These are phyloP conservation scores for Globisporangium iwayamae DNA, from an alignment of 352 stramenopile genomes.

Conservation along the genomic window DNA sequence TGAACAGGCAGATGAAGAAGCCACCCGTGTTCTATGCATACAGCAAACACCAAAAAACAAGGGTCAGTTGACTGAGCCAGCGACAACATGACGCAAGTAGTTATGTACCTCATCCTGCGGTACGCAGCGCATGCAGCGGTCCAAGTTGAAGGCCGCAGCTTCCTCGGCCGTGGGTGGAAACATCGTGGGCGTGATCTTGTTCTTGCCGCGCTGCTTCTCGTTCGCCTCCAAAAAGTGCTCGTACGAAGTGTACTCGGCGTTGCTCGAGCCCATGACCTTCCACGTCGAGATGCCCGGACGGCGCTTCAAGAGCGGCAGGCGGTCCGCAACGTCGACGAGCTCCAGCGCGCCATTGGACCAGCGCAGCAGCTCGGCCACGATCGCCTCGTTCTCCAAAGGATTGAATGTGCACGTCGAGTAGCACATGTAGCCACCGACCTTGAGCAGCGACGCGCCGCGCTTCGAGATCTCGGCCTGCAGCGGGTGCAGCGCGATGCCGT, in stretches of 20 bases:
- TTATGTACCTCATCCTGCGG: slow-evolving; percentile 93
- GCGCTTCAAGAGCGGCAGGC: slow-evolving; percentile 80
- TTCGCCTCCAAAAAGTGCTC: slow-evolving; percentile 55
- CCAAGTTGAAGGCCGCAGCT: slow-evolving; percentile 71
- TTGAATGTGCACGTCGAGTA: slow-evolving; percentile 99
- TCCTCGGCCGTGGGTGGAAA: slow-evolving; percentile 88
- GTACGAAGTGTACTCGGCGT: slow-evolving; percentile 78
- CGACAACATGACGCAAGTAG: background rate
- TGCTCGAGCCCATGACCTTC: slow-evolving; percentile 90
- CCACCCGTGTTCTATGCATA: slow-evolving; percentile 91
- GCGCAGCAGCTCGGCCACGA: slow-evolving; percentile 96
- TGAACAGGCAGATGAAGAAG: slow-evolving; percentile 98
- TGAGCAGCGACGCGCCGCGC: slow-evolving; percentile 89
- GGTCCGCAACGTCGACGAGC: slow-evolving; percentile 88
- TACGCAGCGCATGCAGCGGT: slow-evolving; percentile 95
- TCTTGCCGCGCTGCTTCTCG: slow-evolving; percentile 62
- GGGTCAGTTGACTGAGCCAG: slow-evolving; percentile 1
- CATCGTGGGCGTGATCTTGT: slow-evolving; percentile 85
- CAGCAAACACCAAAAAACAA: background rate
- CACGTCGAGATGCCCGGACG: slow-evolving; percentile 88
- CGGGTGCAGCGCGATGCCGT: slow-evolving; percentile 90
- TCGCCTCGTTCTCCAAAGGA: slow-evolving; percentile 98
- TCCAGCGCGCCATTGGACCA: slow-evolving; percentile 87
- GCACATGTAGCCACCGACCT: slow-evolving; percentile 92
- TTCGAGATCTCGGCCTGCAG: slow-evolving; percentile 96